These are phyloP conservation scores for Vanrija pseudolonga DNA, from an alignment of 1,284 basidiomycete species.

Conservation along the genomic window DNA sequence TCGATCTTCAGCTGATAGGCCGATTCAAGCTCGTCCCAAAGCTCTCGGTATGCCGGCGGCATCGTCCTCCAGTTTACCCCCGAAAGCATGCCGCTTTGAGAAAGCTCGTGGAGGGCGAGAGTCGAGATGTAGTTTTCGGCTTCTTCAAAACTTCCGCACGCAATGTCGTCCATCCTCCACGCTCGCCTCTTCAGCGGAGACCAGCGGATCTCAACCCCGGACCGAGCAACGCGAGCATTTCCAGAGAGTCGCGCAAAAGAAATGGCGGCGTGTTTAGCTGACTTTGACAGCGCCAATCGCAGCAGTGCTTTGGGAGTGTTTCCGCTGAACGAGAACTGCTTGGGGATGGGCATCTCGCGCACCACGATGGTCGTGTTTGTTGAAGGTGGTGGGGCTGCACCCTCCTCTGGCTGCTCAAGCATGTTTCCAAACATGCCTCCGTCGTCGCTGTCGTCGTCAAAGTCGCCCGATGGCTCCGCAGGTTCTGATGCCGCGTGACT, in stretches of 20 bases:
- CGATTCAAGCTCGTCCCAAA: slow-evolving; percentile 88
- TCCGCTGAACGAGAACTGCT: slow-evolving; percentile 61
- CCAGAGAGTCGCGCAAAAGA: slow-evolving; percentile 65
- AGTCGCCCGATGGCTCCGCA: too few species aligned
- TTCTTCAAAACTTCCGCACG: slow-evolving; percentile 71
- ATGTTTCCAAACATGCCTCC: slow-evolving; percentile 71
- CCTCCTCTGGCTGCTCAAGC: slow-evolving; percentile 64
- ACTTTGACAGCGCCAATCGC: slow-evolving; percentile 32
- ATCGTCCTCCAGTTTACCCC: slow-evolving; percentile 56
- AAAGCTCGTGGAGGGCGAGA: slow-evolving; percentile 73
- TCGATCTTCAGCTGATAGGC: slow-evolving; percentile 63
- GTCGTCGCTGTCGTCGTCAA: slow-evolving; percentile 19
- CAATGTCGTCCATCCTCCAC: slow-evolving; percentile 81
- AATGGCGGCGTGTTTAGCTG: slow-evolving; percentile 70
- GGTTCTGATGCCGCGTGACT: too few species aligned
- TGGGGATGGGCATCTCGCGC: slow-evolving; percentile 74
- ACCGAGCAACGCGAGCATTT: slow-evolving; percentile 65
- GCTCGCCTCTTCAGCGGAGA: slow-evolving; percentile 59
- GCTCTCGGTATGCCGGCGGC: slow-evolving; percentile 76
- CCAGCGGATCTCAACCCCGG: slow-evolving; percentile 70
- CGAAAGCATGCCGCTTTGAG: slow-evolving; percentile 49
- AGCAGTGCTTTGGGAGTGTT: slow-evolving; percentile 36
- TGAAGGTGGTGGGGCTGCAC: slow-evolving; percentile 34
- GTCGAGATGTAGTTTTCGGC: slow-evolving; percentile 90
- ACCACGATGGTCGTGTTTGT: slow-evolving; percentile 58